Evolutionary conservation across 306 rosid species (phyloP).

Genomic region (Trifolium repens): DNA sequence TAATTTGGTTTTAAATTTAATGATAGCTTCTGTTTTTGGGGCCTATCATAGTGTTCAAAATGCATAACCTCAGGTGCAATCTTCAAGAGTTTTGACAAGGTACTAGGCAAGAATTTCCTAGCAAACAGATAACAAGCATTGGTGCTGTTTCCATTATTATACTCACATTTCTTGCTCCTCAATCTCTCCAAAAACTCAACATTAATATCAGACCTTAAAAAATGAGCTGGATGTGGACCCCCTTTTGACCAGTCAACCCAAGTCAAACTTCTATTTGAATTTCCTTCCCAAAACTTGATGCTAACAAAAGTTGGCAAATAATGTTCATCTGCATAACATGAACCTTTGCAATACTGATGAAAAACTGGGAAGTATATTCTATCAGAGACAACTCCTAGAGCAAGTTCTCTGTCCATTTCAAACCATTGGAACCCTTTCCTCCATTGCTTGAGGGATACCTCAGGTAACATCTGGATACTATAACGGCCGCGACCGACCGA

Average conservation of each 20-base stretch:
- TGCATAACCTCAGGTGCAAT: slow-evolving; percentile 73
- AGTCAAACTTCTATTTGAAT: slow-evolving; percentile 76
- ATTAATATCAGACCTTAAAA: slow-evolving; percentile 56
- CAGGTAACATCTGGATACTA: slow-evolving; percentile 59
- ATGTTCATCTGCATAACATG: slow-evolving; percentile 85
- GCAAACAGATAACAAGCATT: slow-evolving; percentile 70
- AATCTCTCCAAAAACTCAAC: slow-evolving; percentile 52
- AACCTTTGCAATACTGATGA: slow-evolving; percentile 48
- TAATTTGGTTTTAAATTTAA: neutral
- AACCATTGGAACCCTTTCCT: slow-evolving; percentile 93
- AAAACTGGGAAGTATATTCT: slow-evolving; percentile 61
- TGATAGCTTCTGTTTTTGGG: too few relatives aligned
- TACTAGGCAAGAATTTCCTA: slow-evolving; percentile 63
- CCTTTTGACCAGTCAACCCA: slow-evolving; percentile 88
- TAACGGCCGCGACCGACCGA: slow-evolving; percentile 71
- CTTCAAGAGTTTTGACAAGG: slow-evolving; percentile 53
- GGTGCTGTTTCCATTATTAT: slow-evolving; percentile 49
- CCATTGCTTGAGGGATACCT: slow-evolving; percentile 60
- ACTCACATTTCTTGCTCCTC: slow-evolving; percentile 56
- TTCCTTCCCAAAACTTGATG: slow-evolving; percentile 53
- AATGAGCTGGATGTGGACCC: slow-evolving; percentile 74
- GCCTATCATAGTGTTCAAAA: slow-evolving; percentile 36
- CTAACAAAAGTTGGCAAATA: slow-evolving; percentile 74
- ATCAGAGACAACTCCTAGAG: slow-evolving; percentile 68
- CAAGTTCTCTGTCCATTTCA: slow-evolving; percentile 70